Conservation (phyloP, 2,329 filamentous ascomycete species). For the Aspergillus proliferans region DNA sequence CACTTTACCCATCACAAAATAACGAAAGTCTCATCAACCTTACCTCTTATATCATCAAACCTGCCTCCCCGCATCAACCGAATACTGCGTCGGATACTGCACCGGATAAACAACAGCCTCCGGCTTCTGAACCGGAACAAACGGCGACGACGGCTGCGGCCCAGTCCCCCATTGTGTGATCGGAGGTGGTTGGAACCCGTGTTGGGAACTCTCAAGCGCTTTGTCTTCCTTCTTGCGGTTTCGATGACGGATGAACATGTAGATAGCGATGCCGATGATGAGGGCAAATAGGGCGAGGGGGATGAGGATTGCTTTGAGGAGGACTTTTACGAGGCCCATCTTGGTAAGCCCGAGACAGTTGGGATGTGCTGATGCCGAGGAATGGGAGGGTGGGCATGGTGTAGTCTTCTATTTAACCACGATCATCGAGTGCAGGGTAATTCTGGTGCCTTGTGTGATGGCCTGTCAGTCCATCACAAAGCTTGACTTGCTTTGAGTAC, state of each 20-base stretch:
- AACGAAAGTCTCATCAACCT: neutral
- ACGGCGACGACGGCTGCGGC: neutral
- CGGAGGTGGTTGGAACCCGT: conserved; percentile 11
- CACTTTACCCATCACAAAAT: no score
- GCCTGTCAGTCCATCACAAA: neutral
- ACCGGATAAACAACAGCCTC: conserved; percentile 7
- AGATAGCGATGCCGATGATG: conserved; percentile 2
- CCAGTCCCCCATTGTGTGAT: conserved; percentile 11
- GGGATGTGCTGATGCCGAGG: neutral
- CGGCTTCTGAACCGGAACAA: conserved; percentile 11
- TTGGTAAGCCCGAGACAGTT: neutral
- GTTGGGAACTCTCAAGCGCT: conserved; percentile 1
- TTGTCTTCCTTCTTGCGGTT: conserved; percentile 8
- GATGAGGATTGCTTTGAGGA: conserved; percentile 17
- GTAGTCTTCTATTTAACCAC: neutral
- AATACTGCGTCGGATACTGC: neutral
- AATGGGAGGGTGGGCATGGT: neutral
- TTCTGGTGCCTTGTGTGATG: neutral
- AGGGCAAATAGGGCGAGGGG: conserved; percentile 12
- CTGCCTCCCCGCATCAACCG: neutral
- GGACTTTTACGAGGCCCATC: conserved; percentile 15
- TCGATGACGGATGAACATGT: conserved; percentile 10
- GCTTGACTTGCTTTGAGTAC: neutral
- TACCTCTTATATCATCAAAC: neutral
- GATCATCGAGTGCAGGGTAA: neutral